Percentiles rank a stretch among this genome's conserved stretches.
Conservation (phyloP, 306 rosid species). For the Vigna trinervia region DNA sequence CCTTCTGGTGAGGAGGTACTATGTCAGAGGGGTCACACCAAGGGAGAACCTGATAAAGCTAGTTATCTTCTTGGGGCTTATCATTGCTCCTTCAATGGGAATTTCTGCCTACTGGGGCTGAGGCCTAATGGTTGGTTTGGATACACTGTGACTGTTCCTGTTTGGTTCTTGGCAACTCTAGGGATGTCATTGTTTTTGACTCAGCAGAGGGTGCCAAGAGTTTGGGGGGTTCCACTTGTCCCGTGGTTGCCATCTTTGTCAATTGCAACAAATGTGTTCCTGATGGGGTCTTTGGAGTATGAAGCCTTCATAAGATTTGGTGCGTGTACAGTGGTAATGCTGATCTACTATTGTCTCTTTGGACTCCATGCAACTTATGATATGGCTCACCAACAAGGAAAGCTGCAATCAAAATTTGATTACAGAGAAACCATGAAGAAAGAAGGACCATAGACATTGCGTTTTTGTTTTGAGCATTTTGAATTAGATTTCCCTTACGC, state of each 20-base stretch:
- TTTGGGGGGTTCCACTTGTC: slow-evolving; percentile 89
- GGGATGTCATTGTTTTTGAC: slow-evolving; percentile 60
- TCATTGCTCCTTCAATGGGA: slow-evolving; percentile 73
- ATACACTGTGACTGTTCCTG: slow-evolving; percentile 58
- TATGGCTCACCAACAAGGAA: slow-evolving; percentile 65
- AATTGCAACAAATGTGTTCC: slow-evolving; percentile 71
- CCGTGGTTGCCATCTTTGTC: slow-evolving; percentile 89
- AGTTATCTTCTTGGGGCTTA: slow-evolving; percentile 55
- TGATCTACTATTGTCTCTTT: slow-evolving; percentile 68
- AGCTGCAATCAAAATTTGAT: slow-evolving; percentile 34
- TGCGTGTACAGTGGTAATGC: slow-evolving; percentile 65
- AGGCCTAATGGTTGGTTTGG: slow-evolving; percentile 71
- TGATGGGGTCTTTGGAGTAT: slow-evolving; percentile 69
- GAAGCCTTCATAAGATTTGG: slow-evolving; percentile 73
- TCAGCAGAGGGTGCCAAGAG: slow-evolving; percentile 68
- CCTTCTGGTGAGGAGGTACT: slow-evolving; percentile 81
- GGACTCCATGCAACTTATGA: slow-evolving; percentile 89
- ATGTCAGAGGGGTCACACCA: slow-evolving; percentile 66
- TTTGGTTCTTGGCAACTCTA: slow-evolving; percentile 73
- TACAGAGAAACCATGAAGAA: slow-evolving; percentile 41
- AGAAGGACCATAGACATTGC: slow-evolving; percentile 46
- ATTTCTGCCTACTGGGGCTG: slow-evolving; percentile 72
- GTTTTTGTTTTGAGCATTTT: too few species aligned
- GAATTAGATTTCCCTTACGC: not conserved
- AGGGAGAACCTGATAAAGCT: slow-evolving; percentile 54